These are phyloP conservation scores for Ascoidea rubescens DNA, from an alignment of 805 yeast species.

Conservation along the genomic window DNA sequence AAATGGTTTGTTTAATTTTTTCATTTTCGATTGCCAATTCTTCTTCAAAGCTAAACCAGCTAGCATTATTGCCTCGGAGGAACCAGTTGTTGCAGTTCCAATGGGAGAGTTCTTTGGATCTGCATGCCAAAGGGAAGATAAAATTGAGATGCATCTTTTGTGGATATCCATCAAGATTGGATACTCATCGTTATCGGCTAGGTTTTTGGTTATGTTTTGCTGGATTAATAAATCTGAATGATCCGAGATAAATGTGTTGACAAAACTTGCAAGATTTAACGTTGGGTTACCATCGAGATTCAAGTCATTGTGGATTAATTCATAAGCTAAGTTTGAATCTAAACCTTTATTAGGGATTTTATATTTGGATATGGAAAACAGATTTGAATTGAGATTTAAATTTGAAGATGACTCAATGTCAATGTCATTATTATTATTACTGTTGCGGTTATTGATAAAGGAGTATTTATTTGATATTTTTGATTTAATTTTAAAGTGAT, in stretches of 20 bases:
- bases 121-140: conserved; percentile 74
- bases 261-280: conserved; percentile 80
- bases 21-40: conserved; percentile 63
- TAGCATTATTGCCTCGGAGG: conserved; percentile 86
- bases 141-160: conserved; percentile 67
- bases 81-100: conserved; percentile 90
- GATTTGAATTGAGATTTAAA: no score
- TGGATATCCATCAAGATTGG: conserved; percentile 75
- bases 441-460: no score
- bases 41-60: conserved; percentile 91
- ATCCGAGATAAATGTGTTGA: conserved; percentile 57
- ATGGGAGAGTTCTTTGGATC: conserved; percentile 30
- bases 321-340: conserved; percentile 37
- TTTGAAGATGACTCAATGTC: neutral
- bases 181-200: conserved; percentile 90
- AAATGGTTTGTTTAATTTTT: conserved; percentile 41
- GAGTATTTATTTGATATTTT: no score
- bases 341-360: conserved; percentile 45
- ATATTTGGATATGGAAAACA: conserved; percentile 32
- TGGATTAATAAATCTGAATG: conserved; percentile 36
- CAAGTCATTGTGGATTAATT: conserved; percentile 58
- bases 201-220: conserved; percentile 72
- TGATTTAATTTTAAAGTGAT: no score
- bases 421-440: no score
- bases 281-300: conserved; percentile 75